These are phyloP conservation scores for Calonectria pseudoreteaudii DNA, from an alignment of 2,329 filamentous ascomycete species.

Conservation along the genomic window DNA sequence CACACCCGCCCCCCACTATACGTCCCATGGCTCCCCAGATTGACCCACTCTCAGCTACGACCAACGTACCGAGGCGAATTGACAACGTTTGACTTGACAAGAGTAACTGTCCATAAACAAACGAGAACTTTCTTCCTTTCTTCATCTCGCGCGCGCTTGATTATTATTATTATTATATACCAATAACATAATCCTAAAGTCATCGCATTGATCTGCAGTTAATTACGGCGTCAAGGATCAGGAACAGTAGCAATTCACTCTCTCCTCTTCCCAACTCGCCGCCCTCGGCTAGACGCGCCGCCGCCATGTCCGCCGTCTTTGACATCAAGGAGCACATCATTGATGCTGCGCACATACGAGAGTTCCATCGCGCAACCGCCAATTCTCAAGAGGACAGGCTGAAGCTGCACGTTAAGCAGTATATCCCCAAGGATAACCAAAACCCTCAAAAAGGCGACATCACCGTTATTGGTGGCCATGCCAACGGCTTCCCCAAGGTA, in stretches of 20 bases:
- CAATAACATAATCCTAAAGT: not conserved
- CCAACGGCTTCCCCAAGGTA: slow-evolving; percentile 93
- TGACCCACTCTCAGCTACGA: not conserved
- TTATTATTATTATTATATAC: not conserved
- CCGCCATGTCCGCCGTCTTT: slow-evolving; percentile 56
- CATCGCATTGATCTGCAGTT: not conserved
- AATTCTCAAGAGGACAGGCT: slow-evolving; percentile 80
- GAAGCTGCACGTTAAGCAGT: slow-evolving; percentile 85
- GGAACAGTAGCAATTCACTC: not conserved
- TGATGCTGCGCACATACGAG: slow-evolving; percentile 81
- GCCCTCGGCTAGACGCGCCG: not conserved
- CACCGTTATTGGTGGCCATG: slow-evolving; percentile 88
- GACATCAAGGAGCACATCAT: slow-evolving; percentile 79
- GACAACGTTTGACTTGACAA: not conserved
- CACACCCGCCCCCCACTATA: slow-evolving; percentile 4
- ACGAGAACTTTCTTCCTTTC: not conserved
- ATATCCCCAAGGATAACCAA: slow-evolving; percentile 79
- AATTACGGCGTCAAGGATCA: not conserved
- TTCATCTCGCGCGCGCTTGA: not conserved
- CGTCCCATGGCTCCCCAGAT: not conserved
- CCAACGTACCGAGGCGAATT: not conserved
- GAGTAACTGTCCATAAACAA: not conserved
- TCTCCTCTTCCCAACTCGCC: not conserved
- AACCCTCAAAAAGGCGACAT: slow-evolving; percentile 79
- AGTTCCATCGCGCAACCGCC: slow-evolving; percentile 80